Evolutionary conservation across 2,329 filamentous ascomycete genomes (phyloP).

Genomic region (Aspergillus novofumigatus): DNA sequence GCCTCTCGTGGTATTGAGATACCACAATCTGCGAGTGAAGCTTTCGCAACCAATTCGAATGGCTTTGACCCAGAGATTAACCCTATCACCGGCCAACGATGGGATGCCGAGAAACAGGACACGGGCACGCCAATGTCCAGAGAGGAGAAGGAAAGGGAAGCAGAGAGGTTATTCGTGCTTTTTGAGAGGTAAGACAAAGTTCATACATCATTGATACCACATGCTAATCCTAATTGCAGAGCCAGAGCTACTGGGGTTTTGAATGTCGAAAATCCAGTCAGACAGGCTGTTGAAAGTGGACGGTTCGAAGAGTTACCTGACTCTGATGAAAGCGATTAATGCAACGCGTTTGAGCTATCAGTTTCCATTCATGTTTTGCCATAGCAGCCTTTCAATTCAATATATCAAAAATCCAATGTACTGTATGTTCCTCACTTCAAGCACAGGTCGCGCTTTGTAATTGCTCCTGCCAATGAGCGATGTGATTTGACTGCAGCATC

Average conservation of each 20-base stretch:
- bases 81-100: conserved; percentile 79
- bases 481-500: neutral
- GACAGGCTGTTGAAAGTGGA: conserved; percentile 64
- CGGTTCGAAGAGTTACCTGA: conserved; percentile 65
- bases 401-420: neutral
- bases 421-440: neutral
- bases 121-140: conserved; percentile 72
- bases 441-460: neutral
- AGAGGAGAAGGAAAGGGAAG: conserved; percentile 88
- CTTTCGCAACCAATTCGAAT: conserved; percentile 38
- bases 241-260: conserved; percentile 72
- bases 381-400: neutral
- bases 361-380: neutral
- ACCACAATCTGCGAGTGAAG: conserved; percentile 61
- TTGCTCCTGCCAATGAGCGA: neutral
- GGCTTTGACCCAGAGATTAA: conserved; percentile 53
- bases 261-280: conserved; percentile 73
- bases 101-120: conserved; percentile 61
- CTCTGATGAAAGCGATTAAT: conserved; percentile 41
- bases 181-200: conserved; percentile 66
- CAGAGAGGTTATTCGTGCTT: conserved; percentile 81
- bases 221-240: conserved; percentile 29
- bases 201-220: neutral
- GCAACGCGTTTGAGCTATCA: neutral
- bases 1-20: conserved; percentile 78